Percentiles rank a stretch among this genome's conserved stretches.
Conservation (phyloP, 1,139 yeast species). For the Saccharomycopsis hybrid region DNA sequence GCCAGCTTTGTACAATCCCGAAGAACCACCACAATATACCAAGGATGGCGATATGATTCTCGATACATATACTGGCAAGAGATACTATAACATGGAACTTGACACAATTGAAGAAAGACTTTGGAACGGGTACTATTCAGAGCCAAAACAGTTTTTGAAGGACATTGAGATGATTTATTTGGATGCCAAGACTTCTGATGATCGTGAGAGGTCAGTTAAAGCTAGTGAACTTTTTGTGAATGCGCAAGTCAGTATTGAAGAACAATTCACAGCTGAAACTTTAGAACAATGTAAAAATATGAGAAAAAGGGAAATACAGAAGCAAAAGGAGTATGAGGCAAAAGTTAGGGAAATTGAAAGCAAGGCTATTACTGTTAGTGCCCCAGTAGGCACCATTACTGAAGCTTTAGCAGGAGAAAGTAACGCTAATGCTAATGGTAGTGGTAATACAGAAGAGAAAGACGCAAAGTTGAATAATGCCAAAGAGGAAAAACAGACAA, state of each 20-base stretch:
- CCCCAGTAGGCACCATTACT: neutral
- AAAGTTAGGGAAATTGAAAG: conserved; percentile 3
- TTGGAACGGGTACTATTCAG: conserved; percentile 95
- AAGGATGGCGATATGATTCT: conserved; percentile 72
- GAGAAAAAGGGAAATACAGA: conserved; percentile 57
- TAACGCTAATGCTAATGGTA: neutral
- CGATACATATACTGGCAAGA: conserved; percentile 68
- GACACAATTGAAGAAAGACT: conserved; percentile 90
- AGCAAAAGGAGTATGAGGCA: conserved; percentile 39
- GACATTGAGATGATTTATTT: conserved; percentile 80
- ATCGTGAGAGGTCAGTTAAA: conserved; percentile 76
- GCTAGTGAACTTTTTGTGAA: conserved; percentile 96
- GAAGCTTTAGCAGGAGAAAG: conserved; percentile 6
- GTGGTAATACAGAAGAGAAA: neutral
- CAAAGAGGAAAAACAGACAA: too few relatives aligned
- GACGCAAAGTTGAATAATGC: too few relatives aligned
- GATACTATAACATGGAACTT: conserved; percentile 80
- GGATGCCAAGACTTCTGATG: conserved; percentile 71
- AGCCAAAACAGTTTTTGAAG: conserved; percentile 80
- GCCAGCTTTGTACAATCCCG: conserved; percentile 31
- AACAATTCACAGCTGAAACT: conserved; percentile 69
- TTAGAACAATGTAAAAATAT: conserved; percentile 70
- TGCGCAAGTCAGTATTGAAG: conserved; percentile 94
- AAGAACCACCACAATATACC: conserved; percentile 41
- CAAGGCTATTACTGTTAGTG: too few relatives aligned